Evolutionary conservation across 805 yeast genomes (phyloP), one percentile per base, ranked within the genome.

Genomic region (Saturnispora bothae): DNA sequence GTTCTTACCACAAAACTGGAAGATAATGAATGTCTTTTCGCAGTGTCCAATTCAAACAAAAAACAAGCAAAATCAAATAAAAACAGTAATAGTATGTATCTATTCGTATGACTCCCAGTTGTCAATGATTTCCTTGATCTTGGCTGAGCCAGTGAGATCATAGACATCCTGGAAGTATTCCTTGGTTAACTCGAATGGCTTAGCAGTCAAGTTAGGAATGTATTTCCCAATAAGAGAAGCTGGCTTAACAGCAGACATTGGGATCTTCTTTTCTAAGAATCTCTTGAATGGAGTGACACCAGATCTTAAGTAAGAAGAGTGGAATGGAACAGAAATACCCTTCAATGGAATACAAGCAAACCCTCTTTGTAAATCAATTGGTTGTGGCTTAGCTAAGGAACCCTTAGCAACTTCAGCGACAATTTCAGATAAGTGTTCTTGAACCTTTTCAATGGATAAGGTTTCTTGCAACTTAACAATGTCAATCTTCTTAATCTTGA

Each of bases 311-410:
- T 94, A 92, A n/a, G 95, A 80, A 21, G 96, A 86, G 68, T 92
- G 99, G 96, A 92, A 92, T 46, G 99, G 99, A 59, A 92, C 99
- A n/a, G 96, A 85, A 50, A 92, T 92, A 53, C 98, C 98, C 71
- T 82, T 86, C 64, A 92, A 76, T 61, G 99, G 99, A 53, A 92
- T 92, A 54, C 92, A 89, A 30, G 99, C 97, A 53, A 84, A 89
- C 19, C 99, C 99, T 69, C 98, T 82, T 68, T 92, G 94, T 56
- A 94, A 72, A 40, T 86, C 94, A 60, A 92, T 84, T 52, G 98
- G 98, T 69, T 89, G 97, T 38, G 94, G 86, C 68, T 92, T 92
- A 43, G 83, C 95, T 38, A 62, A 38, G 14, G 95, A 74, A 60
- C 83, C 77, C 61, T 77, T 75, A 28, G 96, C 64, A 46, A 88